A percentile compares a stretch with the other conserved stretches of the same genome.
Conservation (phyloP, 192 early-diverging fungal genomes). For the Umbelopsis sp. region DNA sequence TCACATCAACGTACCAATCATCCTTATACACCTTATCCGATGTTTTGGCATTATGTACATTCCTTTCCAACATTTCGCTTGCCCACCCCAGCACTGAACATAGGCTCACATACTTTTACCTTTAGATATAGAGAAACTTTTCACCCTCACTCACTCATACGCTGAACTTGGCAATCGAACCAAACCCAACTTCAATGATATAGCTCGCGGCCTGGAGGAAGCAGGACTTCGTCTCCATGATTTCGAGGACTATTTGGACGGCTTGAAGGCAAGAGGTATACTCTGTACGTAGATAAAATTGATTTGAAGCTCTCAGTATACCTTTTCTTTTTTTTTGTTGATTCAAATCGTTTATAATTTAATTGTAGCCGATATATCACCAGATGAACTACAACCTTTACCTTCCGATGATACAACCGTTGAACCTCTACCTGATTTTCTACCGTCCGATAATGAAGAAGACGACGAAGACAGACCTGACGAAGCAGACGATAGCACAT, state of each 20-base stretch:
- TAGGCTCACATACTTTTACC: not conserved
- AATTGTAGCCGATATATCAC: not conserved
- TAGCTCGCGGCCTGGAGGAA: slow-evolving; percentile 46
- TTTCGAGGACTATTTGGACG: slow-evolving; percentile 38
- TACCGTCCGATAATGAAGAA: slow-evolving; percentile 41
- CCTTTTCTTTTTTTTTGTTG: not conserved
- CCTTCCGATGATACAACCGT: slow-evolving; percentile 27
- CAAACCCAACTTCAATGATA: slow-evolving; percentile 51
- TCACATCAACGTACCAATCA: slow-evolving; percentile 38
- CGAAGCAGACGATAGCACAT: slow-evolving; percentile 24
- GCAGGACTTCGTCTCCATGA: slow-evolving; percentile 36
- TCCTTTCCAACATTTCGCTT: not conserved
- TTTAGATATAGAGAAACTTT: slow-evolving; percentile 50
- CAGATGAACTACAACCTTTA: not conserved
- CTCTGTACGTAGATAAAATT: not conserved
- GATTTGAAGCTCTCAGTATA: not conserved
- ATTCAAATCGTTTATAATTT: not conserved
- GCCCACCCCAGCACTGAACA: not conserved
- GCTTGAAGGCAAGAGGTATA: not conserved
- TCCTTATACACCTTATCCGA: slow-evolving; percentile 41
- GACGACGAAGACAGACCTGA: slow-evolving; percentile 28
- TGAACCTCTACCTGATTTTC: slow-evolving; percentile 35
- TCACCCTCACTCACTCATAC: slow-evolving; percentile 46
- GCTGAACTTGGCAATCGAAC: slow-evolving; percentile 55
- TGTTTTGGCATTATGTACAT: slow-evolving; percentile 45